Conservation (phyloP, 495 filamentous ascomycete genomes). For the Astrocystis sublimbata region DNA sequence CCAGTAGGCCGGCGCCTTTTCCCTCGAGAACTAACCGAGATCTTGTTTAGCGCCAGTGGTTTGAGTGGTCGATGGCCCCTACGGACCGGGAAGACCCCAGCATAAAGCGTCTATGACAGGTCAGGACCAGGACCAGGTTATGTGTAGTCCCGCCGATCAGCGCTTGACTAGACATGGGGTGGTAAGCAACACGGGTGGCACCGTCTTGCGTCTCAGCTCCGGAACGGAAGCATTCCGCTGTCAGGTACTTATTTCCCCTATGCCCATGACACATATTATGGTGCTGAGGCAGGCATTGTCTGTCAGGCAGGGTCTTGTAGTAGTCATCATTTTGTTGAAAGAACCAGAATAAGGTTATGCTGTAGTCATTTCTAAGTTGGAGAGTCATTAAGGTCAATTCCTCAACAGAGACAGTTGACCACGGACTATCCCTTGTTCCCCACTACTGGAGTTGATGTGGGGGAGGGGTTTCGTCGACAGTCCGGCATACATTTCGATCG, state of each 20-base stretch:
- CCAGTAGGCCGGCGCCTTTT: too few relatives aligned
- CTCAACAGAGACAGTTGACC: neutral
- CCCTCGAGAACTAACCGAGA: too few relatives aligned
- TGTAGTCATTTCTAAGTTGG: too few relatives aligned
- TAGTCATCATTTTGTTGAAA: neutral
- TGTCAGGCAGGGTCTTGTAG: too few relatives aligned
- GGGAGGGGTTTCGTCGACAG: neutral
- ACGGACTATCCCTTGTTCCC: neutral
- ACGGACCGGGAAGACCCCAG: too few relatives aligned
- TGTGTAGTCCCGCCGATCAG: neutral
- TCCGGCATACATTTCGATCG: neutral
- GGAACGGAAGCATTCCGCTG: constrained; percentile 11
- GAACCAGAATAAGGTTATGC: too few relatives aligned
- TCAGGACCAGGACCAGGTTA: neutral
- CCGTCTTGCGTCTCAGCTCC: constrained; percentile 12
- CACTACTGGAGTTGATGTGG: neutral
- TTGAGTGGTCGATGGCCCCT: too few relatives aligned
- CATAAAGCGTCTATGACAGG: neutral
- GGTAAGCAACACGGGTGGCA: neutral
- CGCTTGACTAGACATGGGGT: neutral
- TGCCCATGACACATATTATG: too few relatives aligned
- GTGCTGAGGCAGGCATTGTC: neutral
- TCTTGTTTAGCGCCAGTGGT: too few relatives aligned
- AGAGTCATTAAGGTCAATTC: too few relatives aligned
- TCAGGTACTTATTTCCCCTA: neutral